These are phyloP conservation scores for Eustoma russellianum DNA, from an alignment of 257 asterid genomes.

Conservation along the genomic window DNA sequence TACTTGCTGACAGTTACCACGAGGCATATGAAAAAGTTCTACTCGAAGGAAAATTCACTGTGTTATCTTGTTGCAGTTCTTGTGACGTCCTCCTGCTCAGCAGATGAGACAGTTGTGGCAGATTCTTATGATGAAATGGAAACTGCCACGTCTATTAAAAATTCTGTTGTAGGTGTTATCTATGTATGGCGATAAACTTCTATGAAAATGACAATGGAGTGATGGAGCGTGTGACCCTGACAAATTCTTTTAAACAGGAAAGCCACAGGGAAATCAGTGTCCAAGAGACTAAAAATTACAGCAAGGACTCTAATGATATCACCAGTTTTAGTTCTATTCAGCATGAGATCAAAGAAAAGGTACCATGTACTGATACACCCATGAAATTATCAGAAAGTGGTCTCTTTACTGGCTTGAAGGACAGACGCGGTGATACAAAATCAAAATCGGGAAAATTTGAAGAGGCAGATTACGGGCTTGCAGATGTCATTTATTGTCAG, in stretches of 20 bases:
- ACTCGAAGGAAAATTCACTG: too few relatives aligned
- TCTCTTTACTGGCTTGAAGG: constrained; percentile 17
- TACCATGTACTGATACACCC: constrained; percentile 24
- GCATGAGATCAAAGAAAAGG: constrained; percentile 26
- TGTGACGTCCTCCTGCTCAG: constrained; percentile 89
- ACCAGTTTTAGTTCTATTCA: constrained; percentile 13
- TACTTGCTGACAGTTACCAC: too few relatives aligned
- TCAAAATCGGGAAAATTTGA: constrained; percentile 28
- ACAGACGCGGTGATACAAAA: constrained; percentile 21
- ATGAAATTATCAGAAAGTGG: constrained; percentile 13
- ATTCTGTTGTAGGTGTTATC: constrained; percentile 25
- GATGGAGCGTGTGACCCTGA: constrained; percentile 16
- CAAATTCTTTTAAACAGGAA: constrained; percentile 24
- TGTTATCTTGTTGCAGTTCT: constrained; percentile 43
- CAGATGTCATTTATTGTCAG: constrained; percentile 74
- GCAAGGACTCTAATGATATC: constrained; percentile 18
- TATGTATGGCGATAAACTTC: constrained; percentile 30
- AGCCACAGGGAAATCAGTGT: constrained; percentile 19
- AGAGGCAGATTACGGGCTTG: constrained; percentile 40
- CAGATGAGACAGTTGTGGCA: constrained; percentile 93
- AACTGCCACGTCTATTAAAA: constrained; percentile 47
- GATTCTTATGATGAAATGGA: constrained; percentile 86
- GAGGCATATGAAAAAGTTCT: too few relatives aligned
- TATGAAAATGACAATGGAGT: constrained; percentile 35
- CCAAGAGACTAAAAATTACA: constrained; percentile 24